These are phyloP conservation scores for Nepenthes alata DNA, from an alignment of 179 eudicot species.

Conservation along the genomic window DNA sequence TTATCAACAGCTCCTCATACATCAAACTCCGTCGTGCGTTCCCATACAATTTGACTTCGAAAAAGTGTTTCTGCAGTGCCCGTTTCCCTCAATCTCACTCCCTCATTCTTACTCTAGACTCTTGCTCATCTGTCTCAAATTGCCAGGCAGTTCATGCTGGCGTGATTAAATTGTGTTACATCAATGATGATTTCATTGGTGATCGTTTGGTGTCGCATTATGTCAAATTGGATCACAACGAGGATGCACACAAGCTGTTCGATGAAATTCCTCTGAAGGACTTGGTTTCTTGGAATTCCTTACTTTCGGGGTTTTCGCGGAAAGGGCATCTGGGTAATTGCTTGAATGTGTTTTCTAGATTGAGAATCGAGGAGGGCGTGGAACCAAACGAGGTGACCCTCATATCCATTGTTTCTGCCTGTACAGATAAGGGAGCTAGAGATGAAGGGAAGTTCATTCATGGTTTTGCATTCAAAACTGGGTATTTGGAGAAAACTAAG, in stretches of 20 bases:
- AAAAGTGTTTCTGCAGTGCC: conserved; percentile 3
- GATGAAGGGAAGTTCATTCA: conserved; percentile 22
- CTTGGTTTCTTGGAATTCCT: conserved; percentile 37
- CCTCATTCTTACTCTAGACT: conserved; percentile 10
- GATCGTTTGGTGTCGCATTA: conserved; percentile 25
- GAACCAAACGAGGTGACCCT: conserved; percentile 31
- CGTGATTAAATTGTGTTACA: conserved; percentile 16
- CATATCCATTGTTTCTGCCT: conserved; percentile 21
- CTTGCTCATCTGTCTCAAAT: conserved; percentile 10
- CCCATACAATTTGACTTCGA: too few relatives aligned
- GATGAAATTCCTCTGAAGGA: conserved; percentile 31
- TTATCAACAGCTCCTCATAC: too few relatives aligned
- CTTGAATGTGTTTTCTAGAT: conserved; percentile 16
- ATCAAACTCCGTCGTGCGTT: too few relatives aligned
- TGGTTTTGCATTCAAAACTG: conserved; percentile 20
- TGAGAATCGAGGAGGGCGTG: conserved; percentile 18
- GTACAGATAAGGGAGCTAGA: conserved; percentile 11
- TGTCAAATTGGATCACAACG: conserved; percentile 6
- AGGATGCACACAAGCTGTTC: conserved; percentile 25
- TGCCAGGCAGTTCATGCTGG: conserved; percentile 20
- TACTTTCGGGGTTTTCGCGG: conserved; percentile 21
- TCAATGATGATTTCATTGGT: conserved; percentile 23
- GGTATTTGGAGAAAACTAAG: conserved; percentile 18
- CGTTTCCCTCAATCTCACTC: conserved; percentile 9
- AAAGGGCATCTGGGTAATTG: conserved; percentile 12